A percentile compares a stretch with the other conserved stretches of the same genome.
Evolutionary conservation across 208 protist genomes (phyloP).

Genomic region (Herpetomonas muscarum): DNA sequence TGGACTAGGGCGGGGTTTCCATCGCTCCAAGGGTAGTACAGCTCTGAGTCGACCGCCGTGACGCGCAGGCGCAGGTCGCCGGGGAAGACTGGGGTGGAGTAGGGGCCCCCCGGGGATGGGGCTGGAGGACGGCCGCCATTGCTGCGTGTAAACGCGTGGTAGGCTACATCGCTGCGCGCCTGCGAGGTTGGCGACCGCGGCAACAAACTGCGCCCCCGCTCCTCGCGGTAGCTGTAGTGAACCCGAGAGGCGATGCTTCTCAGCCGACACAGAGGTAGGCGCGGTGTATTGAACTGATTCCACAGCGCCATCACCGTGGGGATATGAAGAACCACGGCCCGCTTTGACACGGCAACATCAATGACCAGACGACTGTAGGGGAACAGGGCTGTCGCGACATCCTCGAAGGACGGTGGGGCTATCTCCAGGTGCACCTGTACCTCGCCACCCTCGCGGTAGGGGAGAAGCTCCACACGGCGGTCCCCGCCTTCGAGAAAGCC

Average conservation of each 20-base stretch:
- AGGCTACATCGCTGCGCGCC: constrained; percentile 13
- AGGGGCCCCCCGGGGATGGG: constrained; percentile 15
- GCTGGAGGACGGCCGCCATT: constrained; percentile 23
- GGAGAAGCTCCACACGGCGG: constrained; percentile 16
- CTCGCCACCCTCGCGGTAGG: constrained; percentile 17
- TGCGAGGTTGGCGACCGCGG: constrained; percentile 21
- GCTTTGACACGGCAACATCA: constrained; percentile 7
- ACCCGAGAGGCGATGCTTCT: constrained; percentile 41
- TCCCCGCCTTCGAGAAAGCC: constrained; percentile 19
- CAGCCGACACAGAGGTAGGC: constrained; percentile 36
- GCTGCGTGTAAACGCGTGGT: constrained; percentile 17
- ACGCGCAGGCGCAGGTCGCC: constrained; percentile 35
- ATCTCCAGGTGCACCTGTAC: constrained; percentile 26
- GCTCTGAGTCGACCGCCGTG: constrained; percentile 19
- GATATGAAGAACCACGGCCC: constrained; percentile 36
- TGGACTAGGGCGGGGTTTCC: constrained; percentile 36
- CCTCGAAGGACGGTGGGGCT: constrained; percentile 22
- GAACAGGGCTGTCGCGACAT: constrained; percentile 41
- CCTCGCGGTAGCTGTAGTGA: constrained; percentile 31
- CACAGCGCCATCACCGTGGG: constrained; percentile 51
- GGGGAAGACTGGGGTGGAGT: constrained; percentile 44
- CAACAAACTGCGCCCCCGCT: constrained; percentile 2
- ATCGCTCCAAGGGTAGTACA: constrained; percentile 56
- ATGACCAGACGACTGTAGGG: constrained; percentile 35
- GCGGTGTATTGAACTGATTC: constrained; percentile 49